Conservation (phyloP, 805 yeast species). For the Ogataea methanolica region DNA sequence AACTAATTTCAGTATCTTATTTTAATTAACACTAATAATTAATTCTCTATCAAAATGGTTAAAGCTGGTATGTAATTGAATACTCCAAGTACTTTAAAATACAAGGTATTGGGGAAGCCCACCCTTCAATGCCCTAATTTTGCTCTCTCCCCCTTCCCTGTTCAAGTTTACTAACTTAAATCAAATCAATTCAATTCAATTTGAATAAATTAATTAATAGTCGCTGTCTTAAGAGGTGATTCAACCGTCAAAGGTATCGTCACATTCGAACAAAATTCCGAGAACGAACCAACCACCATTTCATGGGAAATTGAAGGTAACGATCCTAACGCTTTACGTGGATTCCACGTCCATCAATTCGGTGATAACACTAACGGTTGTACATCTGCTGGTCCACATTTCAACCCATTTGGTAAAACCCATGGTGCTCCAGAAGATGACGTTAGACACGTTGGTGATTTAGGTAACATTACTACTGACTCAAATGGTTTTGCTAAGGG, state of each 20-base stretch:
- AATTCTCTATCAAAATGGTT: conserved; percentile 40
- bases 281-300: conserved; percentile 77
- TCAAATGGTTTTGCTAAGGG: conserved; percentile 90
- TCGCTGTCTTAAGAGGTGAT: conserved; percentile 96
- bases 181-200: background rate
- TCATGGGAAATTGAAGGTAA: conserved; percentile 89
- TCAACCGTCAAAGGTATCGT: conserved; percentile 85
- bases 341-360: conserved; percentile 97
- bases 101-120: too few relatives aligned
- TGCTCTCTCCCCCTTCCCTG: background rate
- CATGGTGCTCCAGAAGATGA: conserved; percentile 92
- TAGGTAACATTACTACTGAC: conserved; percentile 92
- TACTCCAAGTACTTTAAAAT: too few relatives aligned
- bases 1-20: background rate
- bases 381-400: conserved; percentile 97
- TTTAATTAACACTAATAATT: background rate
- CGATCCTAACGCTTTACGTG: conserved; percentile 82
- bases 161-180: background rate
- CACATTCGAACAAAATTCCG: conserved; percentile 77
- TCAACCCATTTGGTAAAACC: conserved; percentile 82
- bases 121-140: background rate
- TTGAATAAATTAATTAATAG: conserved; percentile 30
- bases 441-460: conserved; percentile 87
- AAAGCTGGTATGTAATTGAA: conserved; percentile 52
- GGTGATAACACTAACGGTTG: conserved; percentile 99